A percentile compares a stretch with the other conserved stretches of the same genome.
Conservation (phyloP, 2,329 filamentous ascomycete genomes). For the Byssoonygena ceratinophila region DNA sequence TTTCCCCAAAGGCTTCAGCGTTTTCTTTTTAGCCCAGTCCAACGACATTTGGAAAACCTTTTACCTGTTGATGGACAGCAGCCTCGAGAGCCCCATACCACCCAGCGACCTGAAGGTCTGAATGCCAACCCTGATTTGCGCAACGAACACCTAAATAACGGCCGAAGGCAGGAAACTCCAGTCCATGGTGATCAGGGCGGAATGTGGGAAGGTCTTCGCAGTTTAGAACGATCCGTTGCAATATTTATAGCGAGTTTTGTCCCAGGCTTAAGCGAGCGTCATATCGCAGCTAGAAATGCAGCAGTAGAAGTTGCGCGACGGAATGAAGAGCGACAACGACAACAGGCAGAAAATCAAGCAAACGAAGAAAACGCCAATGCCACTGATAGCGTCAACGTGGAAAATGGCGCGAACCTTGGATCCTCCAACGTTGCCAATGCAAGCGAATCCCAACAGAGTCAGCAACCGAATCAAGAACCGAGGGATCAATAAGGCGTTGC, state of each 20-base stretch:
- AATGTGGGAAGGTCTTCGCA: conserved; percentile 15
- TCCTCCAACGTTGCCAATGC: background rate
- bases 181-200: background rate
- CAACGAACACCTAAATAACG: conserved; percentile 10
- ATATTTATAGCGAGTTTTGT: conserved; percentile 53
- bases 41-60: conserved; percentile 37
- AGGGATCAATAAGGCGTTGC: background rate
- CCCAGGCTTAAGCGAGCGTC: conserved; percentile 52
- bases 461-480: background rate
- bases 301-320: conserved; percentile 33
- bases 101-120: background rate
- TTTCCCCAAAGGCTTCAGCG: conserved; percentile 28
- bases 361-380: background rate
- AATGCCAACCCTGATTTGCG: conserved; percentile 3
- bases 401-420: background rate
- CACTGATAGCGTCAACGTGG: background rate
- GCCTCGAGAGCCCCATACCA: background rate
- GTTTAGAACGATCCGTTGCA: conserved; percentile 45
- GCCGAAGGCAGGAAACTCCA: background rate
- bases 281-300: conserved; percentile 47
- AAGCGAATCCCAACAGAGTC: background rate
- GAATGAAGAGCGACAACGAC: conserved; percentile 9
- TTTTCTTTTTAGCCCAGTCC: conserved; percentile 31
- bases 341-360: conserved; percentile 9
- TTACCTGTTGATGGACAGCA: conserved; percentile 24